phyloP scores from a whole-genome alignment of 202 grass and related monocot genomes.

The Carex arenaria region DNA sequence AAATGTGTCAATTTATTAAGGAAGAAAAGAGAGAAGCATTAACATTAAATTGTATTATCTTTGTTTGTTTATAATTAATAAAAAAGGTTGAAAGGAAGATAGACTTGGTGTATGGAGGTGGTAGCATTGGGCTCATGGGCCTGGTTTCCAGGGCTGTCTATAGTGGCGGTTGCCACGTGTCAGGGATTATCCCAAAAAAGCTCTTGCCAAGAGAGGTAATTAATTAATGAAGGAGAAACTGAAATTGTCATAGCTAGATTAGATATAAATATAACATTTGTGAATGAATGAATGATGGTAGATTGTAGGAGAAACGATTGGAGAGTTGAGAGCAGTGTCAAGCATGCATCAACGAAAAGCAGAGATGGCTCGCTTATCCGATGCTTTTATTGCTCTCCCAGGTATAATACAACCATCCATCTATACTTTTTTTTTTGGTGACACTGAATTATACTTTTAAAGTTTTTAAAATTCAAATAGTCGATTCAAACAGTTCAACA shows the following conservation, averaged over 20 bases:
- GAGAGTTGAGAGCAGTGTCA: conserved; percentile 47
- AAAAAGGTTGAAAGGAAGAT: conserved; percentile 47
- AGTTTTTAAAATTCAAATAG: too few species aligned
- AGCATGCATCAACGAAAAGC: conserved; percentile 80
- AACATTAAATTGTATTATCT: not conserved
- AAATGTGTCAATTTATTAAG: not conserved
- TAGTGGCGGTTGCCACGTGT: conserved; percentile 47
- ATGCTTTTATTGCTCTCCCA: conserved; percentile 69
- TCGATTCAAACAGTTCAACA: too few species aligned
- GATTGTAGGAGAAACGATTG: conserved; percentile 61
- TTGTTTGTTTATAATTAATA: not conserved
- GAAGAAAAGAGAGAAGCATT: not conserved
- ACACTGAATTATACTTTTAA: too few species aligned
- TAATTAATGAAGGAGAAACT: not conserved
- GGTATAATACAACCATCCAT: conserved; percentile 2
- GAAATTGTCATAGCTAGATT: not conserved
- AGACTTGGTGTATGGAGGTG: conserved; percentile 72
- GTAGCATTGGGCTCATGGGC: conserved; percentile 69
- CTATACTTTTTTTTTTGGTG: too few species aligned
- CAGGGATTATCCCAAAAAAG: conserved; percentile 49
- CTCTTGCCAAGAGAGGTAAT: conserved; percentile 57
- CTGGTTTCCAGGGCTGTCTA: conserved; percentile 52
- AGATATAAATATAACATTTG: too few species aligned
- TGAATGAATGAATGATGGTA: not conserved
- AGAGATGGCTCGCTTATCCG: conserved; percentile 55